These are phyloP conservation scores for Acanthamoeba culbertsoni DNA, from an alignment of 208 protist species.

Conservation along the genomic window DNA sequence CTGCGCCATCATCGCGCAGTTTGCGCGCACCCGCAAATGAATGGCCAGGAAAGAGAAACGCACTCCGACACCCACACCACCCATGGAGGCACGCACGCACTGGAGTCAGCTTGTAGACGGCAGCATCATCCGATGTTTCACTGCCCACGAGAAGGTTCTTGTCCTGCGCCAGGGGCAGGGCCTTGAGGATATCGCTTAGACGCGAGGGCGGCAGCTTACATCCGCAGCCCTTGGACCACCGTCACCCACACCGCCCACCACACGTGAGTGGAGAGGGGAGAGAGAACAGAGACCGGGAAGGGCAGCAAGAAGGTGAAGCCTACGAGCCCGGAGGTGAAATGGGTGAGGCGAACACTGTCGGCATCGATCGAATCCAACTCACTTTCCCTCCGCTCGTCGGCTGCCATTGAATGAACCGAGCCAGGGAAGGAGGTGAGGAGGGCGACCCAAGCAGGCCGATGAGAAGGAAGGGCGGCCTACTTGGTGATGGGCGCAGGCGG, in stretches of 20 bases:
- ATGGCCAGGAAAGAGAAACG: background rate
- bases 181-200: slow-evolving; percentile 54
- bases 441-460: background rate
- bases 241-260: too few species aligned
- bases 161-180: slow-evolving; percentile 10
- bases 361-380: background rate
- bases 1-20: background rate
- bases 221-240: slow-evolving; percentile 70
- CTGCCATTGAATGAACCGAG: background rate
- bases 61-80: too few species aligned
- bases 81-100: background rate
- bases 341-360: slow-evolving; percentile 41
- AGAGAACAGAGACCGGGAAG: background rate
- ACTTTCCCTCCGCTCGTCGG: background rate
- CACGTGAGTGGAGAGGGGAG: background rate
- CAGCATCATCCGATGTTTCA: slow-evolving; percentile 72
- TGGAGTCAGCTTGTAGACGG: slow-evolving; percentile 62
- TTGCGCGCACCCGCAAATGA: background rate
- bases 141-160: slow-evolving; percentile 73
- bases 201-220: slow-evolving; percentile 70
- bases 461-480: background rate
- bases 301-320: background rate
- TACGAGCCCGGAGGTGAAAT: slow-evolving; percentile 57
- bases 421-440: background rate
- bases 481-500: background rate